Evolutionary conservation across 169 alveolate species (phyloP), one percentile per base, ranked within the genome.

Genomic region (Babesia gibsoni): DNA sequence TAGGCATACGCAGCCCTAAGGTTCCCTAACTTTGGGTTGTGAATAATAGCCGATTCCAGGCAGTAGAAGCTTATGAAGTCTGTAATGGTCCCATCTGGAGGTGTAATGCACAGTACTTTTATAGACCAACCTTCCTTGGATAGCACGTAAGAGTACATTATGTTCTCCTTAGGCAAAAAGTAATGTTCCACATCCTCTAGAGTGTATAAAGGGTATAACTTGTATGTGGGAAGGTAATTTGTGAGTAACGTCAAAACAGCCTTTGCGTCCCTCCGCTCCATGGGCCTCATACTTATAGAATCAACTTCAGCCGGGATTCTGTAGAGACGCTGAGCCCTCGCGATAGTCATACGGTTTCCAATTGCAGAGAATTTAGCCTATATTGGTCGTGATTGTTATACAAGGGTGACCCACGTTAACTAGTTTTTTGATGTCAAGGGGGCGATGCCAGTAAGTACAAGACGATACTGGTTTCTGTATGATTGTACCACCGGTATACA

Each of bases 401-500:
- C n/a, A 65, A 22, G 12, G 27, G 16, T 8, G 22, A 53, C 85
- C 61, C 52, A 94, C 92, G 29, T 91, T 95, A 22, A 94, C 84
- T 30, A 94, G 84, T 52, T 90, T 93, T 65, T 89, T 90, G 4
- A 93, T 90, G 73, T 95, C 90, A 46, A 95, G 84, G 12, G 91
- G 83, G 59, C 97, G 77, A 57, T 90, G 94, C 83, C 85, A 90
- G 84, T 93, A 93, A 53, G 97, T 90, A 48, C 98, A 92, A 41
- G 88, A 84, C 42, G 99, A 84, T 27, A 97, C 89, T 3, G 99
- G 99, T 30, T 88, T 91, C 12, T 99, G 98, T 41, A 97, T 74
- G 32, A 95, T 93, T 23, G 93, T 95, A 0, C 99, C 99, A 22
- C 98, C 98, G 18, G 99, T 96, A 88, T 95, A 95, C n/a, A 89